These are phyloP conservation scores for Spergularia bocconei DNA, from an alignment of 148 eudicot species.

Conservation along the genomic window DNA sequence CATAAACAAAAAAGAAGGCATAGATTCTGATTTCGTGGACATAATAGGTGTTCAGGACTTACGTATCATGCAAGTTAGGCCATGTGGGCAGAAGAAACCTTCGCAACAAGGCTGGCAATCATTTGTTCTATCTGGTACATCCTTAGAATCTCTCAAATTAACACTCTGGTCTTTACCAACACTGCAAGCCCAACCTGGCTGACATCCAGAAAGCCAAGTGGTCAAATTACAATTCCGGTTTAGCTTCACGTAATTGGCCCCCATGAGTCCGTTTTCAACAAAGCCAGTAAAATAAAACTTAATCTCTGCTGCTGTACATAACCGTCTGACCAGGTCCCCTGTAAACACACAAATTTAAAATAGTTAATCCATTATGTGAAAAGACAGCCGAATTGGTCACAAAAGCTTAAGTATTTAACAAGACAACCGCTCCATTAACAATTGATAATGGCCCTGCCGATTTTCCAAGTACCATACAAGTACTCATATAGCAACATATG, in stretches of 20 bases:
- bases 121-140: slow-evolving; percentile 55
- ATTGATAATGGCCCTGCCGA: not conserved
- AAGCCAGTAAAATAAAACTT: slow-evolving; percentile 48
- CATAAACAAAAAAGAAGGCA: not conserved
- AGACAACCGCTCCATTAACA: not conserved
- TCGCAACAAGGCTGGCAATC: slow-evolving; percentile 71
- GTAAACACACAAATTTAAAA: slow-evolving; percentile 11
- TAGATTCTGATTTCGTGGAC: not conserved
- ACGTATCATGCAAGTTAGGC: slow-evolving; percentile 90
- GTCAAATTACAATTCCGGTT: slow-evolving; percentile 72
- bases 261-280: slow-evolving; percentile 35
- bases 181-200: slow-evolving; percentile 97
- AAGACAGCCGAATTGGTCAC: not conserved
- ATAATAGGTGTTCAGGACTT: slow-evolving; percentile 30
- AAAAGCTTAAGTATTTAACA: not conserved
- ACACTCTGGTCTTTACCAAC: slow-evolving; percentile 35
- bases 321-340: slow-evolving; percentile 58
- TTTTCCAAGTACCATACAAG: not conserved
- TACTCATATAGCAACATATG: not conserved
- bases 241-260: slow-evolving; percentile 37
- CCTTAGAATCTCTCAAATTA: slow-evolving; percentile 45
- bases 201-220: slow-evolving; percentile 75
- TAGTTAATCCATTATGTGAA: not conserved
- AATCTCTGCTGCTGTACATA: slow-evolving; percentile 75
- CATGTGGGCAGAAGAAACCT: slow-evolving; percentile 88